These are phyloP conservation scores for Phytophthora pseudosyringae DNA, from an alignment of 352 stramenopile genomes.

Conservation along the genomic window DNA sequence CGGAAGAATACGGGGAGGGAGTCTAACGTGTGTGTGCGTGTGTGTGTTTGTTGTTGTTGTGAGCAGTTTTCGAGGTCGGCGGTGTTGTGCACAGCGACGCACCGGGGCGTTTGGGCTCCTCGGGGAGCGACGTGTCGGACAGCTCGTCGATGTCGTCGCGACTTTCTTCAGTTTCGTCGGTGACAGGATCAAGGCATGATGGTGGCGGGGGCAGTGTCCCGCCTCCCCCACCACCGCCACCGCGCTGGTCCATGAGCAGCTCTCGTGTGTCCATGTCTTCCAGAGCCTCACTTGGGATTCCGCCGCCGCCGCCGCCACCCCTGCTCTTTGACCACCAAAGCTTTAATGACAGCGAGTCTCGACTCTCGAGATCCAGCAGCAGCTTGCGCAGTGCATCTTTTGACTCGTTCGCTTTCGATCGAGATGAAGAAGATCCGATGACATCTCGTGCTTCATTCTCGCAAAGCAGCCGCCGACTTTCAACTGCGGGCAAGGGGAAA, in stretches of 20 bases:
- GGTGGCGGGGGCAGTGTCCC: constrained; percentile 28
- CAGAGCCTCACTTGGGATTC: constrained; percentile 40
- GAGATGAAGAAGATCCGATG: constrained; percentile 39
- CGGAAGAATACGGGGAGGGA: too few species aligned
- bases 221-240: constrained; percentile 37
- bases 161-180: constrained; percentile 63
- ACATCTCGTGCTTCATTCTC: constrained; percentile 53
- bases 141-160: constrained; percentile 60
- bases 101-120: constrained; percentile 42
- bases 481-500: constrained; percentile 50
- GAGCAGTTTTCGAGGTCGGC: constrained; percentile 60
- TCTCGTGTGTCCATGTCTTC: constrained; percentile 41
- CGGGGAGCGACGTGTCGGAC: constrained; percentile 60
- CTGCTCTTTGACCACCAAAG: constrained; percentile 37
- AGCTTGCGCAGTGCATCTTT: constrained; percentile 60
- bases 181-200: constrained; percentile 30
- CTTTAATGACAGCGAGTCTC: constrained; percentile 39
- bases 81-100: constrained; percentile 33
- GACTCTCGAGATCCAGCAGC: constrained; percentile 59
- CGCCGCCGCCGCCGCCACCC: constrained; percentile 54
- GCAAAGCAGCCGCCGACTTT: constrained; percentile 45
- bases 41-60: constrained; percentile 10
- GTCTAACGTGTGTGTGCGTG: constrained; percentile 8
- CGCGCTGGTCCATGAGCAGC: constrained; percentile 30
- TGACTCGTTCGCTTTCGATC: constrained; percentile 49